These are phyloP conservation scores for Protomyces pachydermus DNA, from an alignment of 1,139 yeast genomes.

Conservation along the genomic window DNA sequence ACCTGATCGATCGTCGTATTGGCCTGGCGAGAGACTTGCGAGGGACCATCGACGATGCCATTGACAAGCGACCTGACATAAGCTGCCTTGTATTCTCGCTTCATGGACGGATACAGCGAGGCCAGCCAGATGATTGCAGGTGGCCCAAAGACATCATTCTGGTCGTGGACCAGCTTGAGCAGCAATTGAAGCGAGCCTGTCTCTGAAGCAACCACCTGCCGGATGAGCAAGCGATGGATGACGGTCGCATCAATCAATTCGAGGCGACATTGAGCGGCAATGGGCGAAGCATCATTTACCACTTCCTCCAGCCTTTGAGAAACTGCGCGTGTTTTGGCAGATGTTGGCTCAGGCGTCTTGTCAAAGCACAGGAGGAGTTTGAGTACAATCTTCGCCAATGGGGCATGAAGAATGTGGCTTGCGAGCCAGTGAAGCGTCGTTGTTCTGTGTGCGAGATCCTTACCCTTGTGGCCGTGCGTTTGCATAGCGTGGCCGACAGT, in stretches of 20 bases:
- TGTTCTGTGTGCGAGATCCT: conserved; percentile 33
- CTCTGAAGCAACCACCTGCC: conserved; percentile 52
- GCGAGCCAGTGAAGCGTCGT: conserved; percentile 31
- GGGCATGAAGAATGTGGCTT: conserved; percentile 31
- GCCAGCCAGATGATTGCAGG: conserved; percentile 52
- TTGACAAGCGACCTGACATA: conserved; percentile 61
- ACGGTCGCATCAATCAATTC: conserved; percentile 44
- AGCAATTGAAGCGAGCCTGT: conserved; percentile 49
- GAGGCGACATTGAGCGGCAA: conserved; percentile 1
- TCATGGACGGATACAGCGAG: conserved; percentile 52
- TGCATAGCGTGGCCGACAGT: conserved; percentile 38
- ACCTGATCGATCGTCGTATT: conserved; percentile 52
- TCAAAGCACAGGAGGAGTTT: conserved; percentile 29
- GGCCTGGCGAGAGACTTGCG: conserved; percentile 49
- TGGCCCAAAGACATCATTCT: conserved; percentile 50
- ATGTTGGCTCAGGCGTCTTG: conserved; percentile 36
- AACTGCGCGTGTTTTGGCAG: conserved; percentile 30
- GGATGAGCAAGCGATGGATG: conserved; percentile 36
- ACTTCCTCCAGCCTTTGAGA: conserved; percentile 42
- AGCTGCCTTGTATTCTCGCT: conserved; percentile 53
- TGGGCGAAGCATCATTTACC: conserved; percentile 43
- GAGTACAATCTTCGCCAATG: conserved; percentile 31
- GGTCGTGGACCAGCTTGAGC: conserved; percentile 46
- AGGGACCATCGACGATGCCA: conserved; percentile 43
- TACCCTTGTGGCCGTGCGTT: conserved; percentile 29